Percentiles rank a stretch among this genome's conserved stretches.
phyloP scores from a whole-genome alignment of 768 basidiomycete genomes.

The Suillus brevipes region DNA sequence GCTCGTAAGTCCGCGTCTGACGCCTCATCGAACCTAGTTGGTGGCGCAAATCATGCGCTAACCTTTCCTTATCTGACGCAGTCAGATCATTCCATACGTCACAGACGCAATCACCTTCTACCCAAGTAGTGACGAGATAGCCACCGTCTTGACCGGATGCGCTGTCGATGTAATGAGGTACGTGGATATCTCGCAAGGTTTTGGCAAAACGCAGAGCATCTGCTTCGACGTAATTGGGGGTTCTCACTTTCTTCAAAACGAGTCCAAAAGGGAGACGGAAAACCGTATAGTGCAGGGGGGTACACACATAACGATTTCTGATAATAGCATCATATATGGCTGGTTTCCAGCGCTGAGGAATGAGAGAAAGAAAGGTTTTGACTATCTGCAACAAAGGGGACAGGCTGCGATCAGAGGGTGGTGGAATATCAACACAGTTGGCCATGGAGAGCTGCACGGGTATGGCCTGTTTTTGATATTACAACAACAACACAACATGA shows the following conservation, averaged over 20 bases:
- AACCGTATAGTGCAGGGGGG: too few species aligned
- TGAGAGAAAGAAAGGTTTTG: neutral
- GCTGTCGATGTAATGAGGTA: neutral
- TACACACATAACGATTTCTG: neutral
- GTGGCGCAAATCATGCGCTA: neutral
- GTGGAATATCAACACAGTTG: neutral
- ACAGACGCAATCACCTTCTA: neutral
- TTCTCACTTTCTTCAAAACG: neutral
- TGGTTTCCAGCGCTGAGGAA: neutral
- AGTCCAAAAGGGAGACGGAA: neutral
- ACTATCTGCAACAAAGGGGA: neutral
- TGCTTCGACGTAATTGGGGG: neutral
- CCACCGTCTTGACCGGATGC: neutral
- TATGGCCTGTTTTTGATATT: too few species aligned
- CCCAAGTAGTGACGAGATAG: neutral
- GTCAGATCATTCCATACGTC: neutral
- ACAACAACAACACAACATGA: too few species aligned
- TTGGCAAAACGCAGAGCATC: neutral
- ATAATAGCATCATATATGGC: constrained; percentile 1
- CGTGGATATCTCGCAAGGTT: neutral
- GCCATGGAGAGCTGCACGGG: neutral
- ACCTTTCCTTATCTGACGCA: neutral
- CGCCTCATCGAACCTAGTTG: neutral
- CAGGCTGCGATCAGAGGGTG: neutral
- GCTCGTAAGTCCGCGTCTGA: neutral